Conservation (phyloP, 2,329 filamentous ascomycete genomes). For the Purpureocillium lavendulum region DNA sequence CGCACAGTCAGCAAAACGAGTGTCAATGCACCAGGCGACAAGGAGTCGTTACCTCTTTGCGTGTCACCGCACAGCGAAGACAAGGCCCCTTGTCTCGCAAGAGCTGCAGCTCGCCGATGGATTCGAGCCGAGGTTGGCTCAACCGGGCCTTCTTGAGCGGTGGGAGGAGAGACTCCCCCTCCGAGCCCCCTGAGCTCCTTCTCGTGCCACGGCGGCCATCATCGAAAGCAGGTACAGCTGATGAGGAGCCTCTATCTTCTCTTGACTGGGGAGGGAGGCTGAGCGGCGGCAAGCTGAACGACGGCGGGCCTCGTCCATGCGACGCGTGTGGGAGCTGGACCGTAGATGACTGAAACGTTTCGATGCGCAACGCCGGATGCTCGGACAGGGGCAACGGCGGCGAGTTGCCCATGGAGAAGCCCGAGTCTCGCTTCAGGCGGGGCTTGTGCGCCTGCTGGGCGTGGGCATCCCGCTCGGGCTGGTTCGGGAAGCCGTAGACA, state of each 20-base stretch:
- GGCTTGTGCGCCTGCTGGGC: constrained; percentile 32
- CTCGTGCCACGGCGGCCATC: constrained; percentile 25
- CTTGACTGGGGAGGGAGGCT: constrained; percentile 5
- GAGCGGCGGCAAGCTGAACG: constrained; percentile 8
- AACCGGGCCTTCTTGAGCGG: constrained; percentile 45
- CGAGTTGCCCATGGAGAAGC: constrained; percentile 25
- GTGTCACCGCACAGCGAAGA: constrained; percentile 40
- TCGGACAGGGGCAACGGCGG: constrained; percentile 4
- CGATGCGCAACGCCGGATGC: constrained; percentile 1
- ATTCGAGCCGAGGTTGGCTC: constrained; percentile 44
- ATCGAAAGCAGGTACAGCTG: constrained; percentile 24
- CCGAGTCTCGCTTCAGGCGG: constrained; percentile 34
- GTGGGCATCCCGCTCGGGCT: constrained; percentile 44
- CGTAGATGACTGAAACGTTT: constrained; percentile 1
- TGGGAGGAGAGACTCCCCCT: constrained; percentile 43
- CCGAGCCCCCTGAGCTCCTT: constrained; percentile 35
- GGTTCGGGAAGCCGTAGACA: constrained; percentile 46
- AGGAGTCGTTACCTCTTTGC: constrained; percentile 12
- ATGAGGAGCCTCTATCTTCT: constrained; percentile 6
- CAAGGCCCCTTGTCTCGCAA: constrained; percentile 39
- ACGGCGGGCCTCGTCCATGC: neutral
- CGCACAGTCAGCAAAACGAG: too few species aligned
- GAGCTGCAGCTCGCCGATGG: constrained; percentile 47
- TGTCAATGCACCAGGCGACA: too few species aligned
- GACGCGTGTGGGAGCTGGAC: neutral